Base-by-base conservation (phyloP, 768 basidiomycete species). In the Dioszegia crocea region DNA sequence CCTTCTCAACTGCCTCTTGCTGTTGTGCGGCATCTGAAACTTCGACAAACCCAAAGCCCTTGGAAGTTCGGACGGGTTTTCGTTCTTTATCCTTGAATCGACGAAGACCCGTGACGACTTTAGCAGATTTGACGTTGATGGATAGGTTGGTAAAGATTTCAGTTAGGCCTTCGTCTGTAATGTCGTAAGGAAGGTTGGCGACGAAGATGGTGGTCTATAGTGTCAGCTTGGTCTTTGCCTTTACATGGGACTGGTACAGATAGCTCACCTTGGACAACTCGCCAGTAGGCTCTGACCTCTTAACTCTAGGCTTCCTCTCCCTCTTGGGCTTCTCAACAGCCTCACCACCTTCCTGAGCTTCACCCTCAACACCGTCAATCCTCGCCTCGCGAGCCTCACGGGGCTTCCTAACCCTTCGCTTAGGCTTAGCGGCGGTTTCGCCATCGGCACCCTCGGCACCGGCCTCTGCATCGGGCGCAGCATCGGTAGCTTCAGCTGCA, bases 21-120 rank as follows among this genome's bases (percentile, higher is more conserved):
- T 99, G 94, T 78, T 92, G 86, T 68, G 85, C 88, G 78, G 91
- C 87, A 66, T 81, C 80, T 61, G 88, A 90, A 63, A 96, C 90
- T 68, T 98, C 93, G 74, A 99, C 94, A 73, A 99, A 99, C 52
- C 91, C 94, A 78, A 93, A 98, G 57, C 94, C 94, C 80, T 94
- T 94, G 83, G 88, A 90, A 78, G 85, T 88, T 77, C 87, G 84
- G 72, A 87, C 87, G 41, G 84, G 83, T 3, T 86, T 85, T 73
- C 86, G 83, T 21, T 47, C 54, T n/a, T 41, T 41, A 39, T 41
- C n/a, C 39, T 39, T 41, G 75, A 86, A 85, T 14, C 57, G 36
- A 55, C 68, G 62, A 29, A 60, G 54, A 11, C 68, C 61, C 16
- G 57, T 40, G 68, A 97, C 90, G 64, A 99, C 88, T 65, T 89